Evolutionary conservation across 1,284 basidiomycete genomes (phyloP).

Genomic region (Apiotrichum mycotoxinovorans): DNA sequence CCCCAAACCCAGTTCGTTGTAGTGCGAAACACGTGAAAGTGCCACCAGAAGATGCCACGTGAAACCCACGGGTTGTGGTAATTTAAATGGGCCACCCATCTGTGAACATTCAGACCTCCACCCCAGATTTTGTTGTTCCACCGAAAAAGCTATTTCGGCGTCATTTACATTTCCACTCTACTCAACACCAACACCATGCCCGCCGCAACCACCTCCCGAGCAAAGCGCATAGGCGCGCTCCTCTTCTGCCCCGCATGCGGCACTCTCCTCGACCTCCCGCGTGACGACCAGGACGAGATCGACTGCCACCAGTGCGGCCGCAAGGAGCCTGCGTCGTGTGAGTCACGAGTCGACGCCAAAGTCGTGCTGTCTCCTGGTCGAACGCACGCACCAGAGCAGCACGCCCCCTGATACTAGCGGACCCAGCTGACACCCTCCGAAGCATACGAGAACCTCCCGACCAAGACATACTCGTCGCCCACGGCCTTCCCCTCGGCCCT

Average conservation of each 20-base stretch:
- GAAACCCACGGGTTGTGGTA: no score
- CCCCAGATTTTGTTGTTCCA: slow-evolving; percentile 3
- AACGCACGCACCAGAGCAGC: no score
- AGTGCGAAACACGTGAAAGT: no score
- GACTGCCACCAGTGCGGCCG: slow-evolving; percentile 84
- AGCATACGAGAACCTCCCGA: slow-evolving; percentile 93
- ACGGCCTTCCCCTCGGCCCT: slow-evolving; percentile 90
- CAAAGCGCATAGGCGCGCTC: slow-evolving; percentile 64
- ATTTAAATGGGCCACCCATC: not conserved
- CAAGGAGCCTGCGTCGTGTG: slow-evolving; percentile 80
- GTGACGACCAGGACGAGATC: slow-evolving; percentile 70
- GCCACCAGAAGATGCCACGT: no score
- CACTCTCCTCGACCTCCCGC: slow-evolving; percentile 78
- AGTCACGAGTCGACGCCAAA: slow-evolving; percentile 52
- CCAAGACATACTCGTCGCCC: slow-evolving; percentile 84
- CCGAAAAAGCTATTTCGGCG: not conserved
- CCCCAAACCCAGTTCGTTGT: no score
- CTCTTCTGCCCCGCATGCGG: slow-evolving; percentile 93
- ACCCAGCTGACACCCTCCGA: slow-evolving; percentile 3
- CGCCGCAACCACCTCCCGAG: slow-evolving; percentile 16
- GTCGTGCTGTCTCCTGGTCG: no score
- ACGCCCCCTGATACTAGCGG: not conserved
- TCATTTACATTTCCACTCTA: not conserved
- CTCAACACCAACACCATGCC: slow-evolving; percentile 3
- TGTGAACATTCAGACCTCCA: not conserved